Evolutionary conservation across 2,329 filamentous ascomycete species (phyloP).

Genomic region (Xylariaceae sp.): DNA sequence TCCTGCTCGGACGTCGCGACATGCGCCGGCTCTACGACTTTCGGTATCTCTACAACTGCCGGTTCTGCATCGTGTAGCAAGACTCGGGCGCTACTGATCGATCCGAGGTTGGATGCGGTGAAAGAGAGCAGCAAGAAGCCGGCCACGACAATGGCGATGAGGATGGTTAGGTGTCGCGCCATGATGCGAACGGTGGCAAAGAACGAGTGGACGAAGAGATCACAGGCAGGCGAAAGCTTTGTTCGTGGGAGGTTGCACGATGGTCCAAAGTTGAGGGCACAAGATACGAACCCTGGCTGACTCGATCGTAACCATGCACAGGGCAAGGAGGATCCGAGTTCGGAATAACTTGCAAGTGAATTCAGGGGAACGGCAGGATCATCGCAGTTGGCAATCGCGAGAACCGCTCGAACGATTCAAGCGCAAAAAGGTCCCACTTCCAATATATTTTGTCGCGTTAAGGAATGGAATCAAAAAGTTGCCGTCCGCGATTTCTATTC

Average conservation of each 20-base stretch:
- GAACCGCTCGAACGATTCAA: background rate
- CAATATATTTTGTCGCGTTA: background rate
- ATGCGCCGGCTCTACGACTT: background rate
- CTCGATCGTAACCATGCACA: too few relatives aligned
- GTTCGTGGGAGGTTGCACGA: background rate
- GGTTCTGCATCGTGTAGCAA: conserved; percentile 17
- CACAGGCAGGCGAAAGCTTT: background rate
- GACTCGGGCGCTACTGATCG: conserved; percentile 20
- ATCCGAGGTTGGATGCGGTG: conserved; percentile 45
- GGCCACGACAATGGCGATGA: conserved; percentile 50
- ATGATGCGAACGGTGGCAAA: conserved; percentile 31
- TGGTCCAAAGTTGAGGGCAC: background rate
- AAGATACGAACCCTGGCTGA: background rate
- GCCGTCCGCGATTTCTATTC: too few relatives aligned
- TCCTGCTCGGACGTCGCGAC: conserved; percentile 20
- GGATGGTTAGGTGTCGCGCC: conserved; percentile 51
- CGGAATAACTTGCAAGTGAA: too few relatives aligned
- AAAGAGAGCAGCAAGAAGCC: conserved; percentile 55
- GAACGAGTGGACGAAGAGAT: background rate
- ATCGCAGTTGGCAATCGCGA: conserved; percentile 7
- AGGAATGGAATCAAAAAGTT: background rate
- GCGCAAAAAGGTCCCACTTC: background rate
- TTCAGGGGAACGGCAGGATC: conserved; percentile 7
- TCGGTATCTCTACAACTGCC: too few relatives aligned
- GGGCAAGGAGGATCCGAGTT: background rate